A percentile compares a stretch with the other conserved stretches of the same genome.
phyloP scores from a whole-genome alignment of 2,329 filamentous ascomycete genomes.

The Microdochium nivale region DNA sequence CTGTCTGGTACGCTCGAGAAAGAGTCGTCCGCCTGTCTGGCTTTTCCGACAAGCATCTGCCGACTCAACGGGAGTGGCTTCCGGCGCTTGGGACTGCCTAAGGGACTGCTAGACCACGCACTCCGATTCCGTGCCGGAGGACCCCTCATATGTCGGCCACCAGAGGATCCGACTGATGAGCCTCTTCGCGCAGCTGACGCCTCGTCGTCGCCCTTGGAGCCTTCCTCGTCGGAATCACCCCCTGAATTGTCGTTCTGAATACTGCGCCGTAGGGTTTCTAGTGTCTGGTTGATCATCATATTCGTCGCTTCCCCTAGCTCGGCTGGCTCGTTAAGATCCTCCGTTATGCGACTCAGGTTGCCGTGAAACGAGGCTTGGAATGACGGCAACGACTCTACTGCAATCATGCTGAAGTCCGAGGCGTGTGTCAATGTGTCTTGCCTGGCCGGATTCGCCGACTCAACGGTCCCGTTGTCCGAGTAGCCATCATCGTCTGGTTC shows the following conservation, averaged over 20 bases:
- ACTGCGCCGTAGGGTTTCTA: conserved; percentile 39
- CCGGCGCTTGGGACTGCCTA: conserved; percentile 25
- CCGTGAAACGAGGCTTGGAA: conserved; percentile 29
- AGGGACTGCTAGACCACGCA: conserved; percentile 8
- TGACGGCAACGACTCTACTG: conserved; percentile 44
- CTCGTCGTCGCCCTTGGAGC: conserved; percentile 1
- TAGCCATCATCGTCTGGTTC: background rate
- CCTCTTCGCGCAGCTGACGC: background rate
- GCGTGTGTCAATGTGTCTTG: conserved; percentile 17
- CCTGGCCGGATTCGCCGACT: background rate
- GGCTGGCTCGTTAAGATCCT: conserved; percentile 15
- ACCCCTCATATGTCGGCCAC: background rate
- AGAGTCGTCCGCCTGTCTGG: conserved; percentile 20
- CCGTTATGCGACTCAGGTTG: conserved; percentile 24
- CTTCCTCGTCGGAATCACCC: conserved; percentile 7
- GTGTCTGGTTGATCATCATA: conserved; percentile 45
- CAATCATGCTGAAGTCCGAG: conserved; percentile 51
- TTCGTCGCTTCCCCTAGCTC: conserved; percentile 49
- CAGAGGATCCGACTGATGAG: conserved; percentile 4
- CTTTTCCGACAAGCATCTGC: conserved; percentile 22
- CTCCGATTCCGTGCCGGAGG: conserved; percentile 2
- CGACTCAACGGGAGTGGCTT: conserved; percentile 23
- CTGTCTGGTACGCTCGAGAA: conserved; percentile 26
- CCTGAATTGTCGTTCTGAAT: conserved; percentile 12
- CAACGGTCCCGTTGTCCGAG: background rate